phyloP scores from a whole-genome alignment of 2,329 filamentous ascomycete species.

The Colletotrichum paranaense region DNA sequence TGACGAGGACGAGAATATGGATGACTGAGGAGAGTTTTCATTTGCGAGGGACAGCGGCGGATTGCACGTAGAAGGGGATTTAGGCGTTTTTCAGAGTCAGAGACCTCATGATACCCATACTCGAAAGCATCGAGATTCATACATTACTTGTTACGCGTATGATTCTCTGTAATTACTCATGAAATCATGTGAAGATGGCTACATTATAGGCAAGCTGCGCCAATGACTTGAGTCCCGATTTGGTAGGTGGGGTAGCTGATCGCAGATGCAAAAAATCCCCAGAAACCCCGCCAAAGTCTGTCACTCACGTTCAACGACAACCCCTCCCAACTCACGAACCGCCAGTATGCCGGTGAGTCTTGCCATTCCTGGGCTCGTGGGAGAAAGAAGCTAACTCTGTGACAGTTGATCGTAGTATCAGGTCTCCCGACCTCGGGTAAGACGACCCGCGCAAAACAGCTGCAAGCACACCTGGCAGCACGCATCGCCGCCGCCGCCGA shows the following conservation, averaged over 20 bases:
- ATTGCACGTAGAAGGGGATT: no score
- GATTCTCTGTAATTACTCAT: background rate
- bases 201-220: background rate
- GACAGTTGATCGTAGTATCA: conserved; percentile 77
- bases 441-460: conserved; percentile 73
- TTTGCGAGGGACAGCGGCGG: no score
- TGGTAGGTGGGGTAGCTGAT: conserved; percentile 10
- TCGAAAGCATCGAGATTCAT: background rate
- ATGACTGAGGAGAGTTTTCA: conserved; percentile 1
- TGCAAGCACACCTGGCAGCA: conserved; percentile 71
- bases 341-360: conserved; percentile 31
- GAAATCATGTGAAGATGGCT: background rate
- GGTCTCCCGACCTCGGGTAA: conserved; percentile 77
- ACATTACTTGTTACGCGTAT: background rate
- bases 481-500: conserved; percentile 56
- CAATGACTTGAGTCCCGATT: background rate
- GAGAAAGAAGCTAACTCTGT: background rate
- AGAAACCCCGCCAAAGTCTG: conserved; percentile 12
- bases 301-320: background rate
- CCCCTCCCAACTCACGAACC: background rate
- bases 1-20: conserved; percentile 17
- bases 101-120: conserved; percentile 20
- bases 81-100: background rate
- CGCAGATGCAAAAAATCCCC: background rate
- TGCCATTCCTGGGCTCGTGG: no score